phyloP scores from a whole-genome alignment of 2,329 filamentous ascomycete species.

The Alternaria gansuensis region DNA sequence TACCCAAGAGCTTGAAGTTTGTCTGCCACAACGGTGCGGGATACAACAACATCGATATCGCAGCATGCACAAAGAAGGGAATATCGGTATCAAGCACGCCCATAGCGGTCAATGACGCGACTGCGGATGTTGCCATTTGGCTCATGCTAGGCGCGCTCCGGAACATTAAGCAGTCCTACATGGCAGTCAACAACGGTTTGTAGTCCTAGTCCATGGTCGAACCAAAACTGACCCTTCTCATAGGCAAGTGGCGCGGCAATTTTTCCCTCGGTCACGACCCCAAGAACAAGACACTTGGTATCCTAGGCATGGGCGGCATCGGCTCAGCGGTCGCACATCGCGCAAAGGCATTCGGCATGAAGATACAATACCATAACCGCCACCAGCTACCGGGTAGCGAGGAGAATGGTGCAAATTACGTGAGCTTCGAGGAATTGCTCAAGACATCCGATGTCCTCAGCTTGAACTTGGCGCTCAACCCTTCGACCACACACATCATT shows the following conservation, averaged over 20 bases:
- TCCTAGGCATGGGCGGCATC: conserved; percentile 69
- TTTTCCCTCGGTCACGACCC: conserved; percentile 63
- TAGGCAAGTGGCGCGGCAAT: conserved; percentile 57
- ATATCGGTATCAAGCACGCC: conserved; percentile 59
- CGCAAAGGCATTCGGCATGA: conserved; percentile 65
- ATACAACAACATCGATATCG: conserved; percentile 68
- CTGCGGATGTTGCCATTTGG: conserved; percentile 61
- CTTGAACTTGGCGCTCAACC: conserved; percentile 63
- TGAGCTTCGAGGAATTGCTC: conserved; percentile 65
- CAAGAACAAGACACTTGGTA: conserved; percentile 63
- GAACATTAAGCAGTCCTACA: conserved; percentile 58
- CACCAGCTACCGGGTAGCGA: conserved; percentile 49
- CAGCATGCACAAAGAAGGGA: conserved; percentile 59
- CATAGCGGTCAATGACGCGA: conserved; percentile 61
- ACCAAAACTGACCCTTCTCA: conserved; percentile 16
- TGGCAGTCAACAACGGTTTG: conserved; percentile 56
- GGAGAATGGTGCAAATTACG: conserved; percentile 61
- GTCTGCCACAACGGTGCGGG: conserved; percentile 63
- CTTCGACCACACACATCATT: conserved; percentile 63
- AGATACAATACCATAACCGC: conserved; percentile 68
- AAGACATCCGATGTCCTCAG: conserved; percentile 64
- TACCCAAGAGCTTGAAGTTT: conserved; percentile 56
- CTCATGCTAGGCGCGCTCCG: conserved; percentile 63
- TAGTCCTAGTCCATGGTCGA: conserved; percentile 14
- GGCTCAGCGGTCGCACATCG: conserved; percentile 60